phyloP scores from a whole-genome alignment of 1,284 basidiomycete species.

The Trametes sp. region DNA sequence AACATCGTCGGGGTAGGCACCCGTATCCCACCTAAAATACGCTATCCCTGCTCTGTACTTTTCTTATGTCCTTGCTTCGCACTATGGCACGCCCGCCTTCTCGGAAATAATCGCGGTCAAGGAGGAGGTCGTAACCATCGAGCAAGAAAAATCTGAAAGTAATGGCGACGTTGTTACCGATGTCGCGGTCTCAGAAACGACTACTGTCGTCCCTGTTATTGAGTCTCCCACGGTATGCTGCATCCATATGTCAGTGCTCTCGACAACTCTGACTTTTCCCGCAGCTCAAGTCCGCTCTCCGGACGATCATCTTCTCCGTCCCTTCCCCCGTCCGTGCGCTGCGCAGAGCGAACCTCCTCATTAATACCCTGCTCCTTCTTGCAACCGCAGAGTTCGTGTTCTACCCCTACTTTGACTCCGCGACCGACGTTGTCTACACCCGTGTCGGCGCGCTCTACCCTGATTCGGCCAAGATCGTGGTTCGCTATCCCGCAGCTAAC shows the following conservation, averaged over 20 bases:
- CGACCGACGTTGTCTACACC: constrained; percentile 64
- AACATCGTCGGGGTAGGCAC: constrained; percentile 8
- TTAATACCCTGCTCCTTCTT: constrained; percentile 62
- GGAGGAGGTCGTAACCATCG: constrained; percentile 22
- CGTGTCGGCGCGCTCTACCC: constrained; percentile 75
- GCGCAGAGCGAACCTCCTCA: constrained; percentile 48
- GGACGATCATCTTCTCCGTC: constrained; percentile 51
- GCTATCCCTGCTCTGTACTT: constrained; percentile 26
- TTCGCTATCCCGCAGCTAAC: constrained; percentile 59
- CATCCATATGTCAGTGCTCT: neutral
- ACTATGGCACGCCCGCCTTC: constrained; percentile 21
- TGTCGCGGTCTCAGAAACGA: constrained; percentile 22
- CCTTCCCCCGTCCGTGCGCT: constrained; percentile 51
- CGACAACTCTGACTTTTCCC: neutral
- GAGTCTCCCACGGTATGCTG: constrained; percentile 19
- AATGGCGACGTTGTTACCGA: constrained; percentile 24
- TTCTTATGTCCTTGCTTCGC: constrained; percentile 17
- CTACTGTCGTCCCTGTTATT: constrained; percentile 16
- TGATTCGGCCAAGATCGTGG: constrained; percentile 65
- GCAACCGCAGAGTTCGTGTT: constrained; percentile 58
- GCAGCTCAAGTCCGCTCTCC: constrained; percentile 32
- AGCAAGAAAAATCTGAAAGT: constrained; percentile 21
- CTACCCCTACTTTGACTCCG: constrained; percentile 61
- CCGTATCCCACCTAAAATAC: constrained; percentile 22
- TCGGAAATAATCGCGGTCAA: constrained; percentile 21